These are phyloP conservation scores for Calonectria naviculata DNA, from an alignment of 2,329 filamentous ascomycete genomes.

Conservation along the genomic window DNA sequence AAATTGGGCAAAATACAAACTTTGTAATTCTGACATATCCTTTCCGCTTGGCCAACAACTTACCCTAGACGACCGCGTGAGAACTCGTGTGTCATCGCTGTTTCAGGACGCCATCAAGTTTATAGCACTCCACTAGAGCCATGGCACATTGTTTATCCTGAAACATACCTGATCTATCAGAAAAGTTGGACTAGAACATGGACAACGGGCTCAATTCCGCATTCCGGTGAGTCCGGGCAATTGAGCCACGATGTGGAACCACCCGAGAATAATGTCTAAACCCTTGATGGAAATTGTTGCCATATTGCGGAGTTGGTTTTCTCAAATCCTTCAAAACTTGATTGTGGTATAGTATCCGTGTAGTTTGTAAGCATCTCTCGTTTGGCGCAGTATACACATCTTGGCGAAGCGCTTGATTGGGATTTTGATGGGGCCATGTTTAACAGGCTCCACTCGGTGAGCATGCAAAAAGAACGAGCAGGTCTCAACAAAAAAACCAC, in stretches of 20 bases:
- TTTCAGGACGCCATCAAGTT: neutral
- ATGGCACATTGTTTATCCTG: neutral
- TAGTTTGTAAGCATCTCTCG: neutral
- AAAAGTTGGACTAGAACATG: neutral
- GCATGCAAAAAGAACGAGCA: neutral
- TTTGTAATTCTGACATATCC: neutral
- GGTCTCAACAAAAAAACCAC: constrained; percentile 1
- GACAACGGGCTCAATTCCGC: neutral
- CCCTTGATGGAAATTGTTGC: too few relatives aligned
- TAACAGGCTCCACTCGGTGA: neutral
- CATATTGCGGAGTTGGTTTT: too few relatives aligned
- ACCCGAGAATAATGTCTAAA: too few relatives aligned
- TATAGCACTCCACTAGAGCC: too few relatives aligned
- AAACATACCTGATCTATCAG: neutral
- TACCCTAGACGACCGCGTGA: neutral
- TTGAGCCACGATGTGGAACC: neutral
- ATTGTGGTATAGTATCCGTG: neutral
- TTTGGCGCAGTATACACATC: neutral
- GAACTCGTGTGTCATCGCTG: neutral
- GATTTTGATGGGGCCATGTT: neutral
- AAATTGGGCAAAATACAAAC: neutral
- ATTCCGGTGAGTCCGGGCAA: neutral
- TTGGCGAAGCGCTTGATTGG: neutral
- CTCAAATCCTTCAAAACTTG: too few relatives aligned
- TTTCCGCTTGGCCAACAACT: neutral